Percentiles rank a stretch among this genome's conserved stretches.
Evolutionary conservation across 169 alveolate species (phyloP).

Genomic region (Babesia microti): DNA sequence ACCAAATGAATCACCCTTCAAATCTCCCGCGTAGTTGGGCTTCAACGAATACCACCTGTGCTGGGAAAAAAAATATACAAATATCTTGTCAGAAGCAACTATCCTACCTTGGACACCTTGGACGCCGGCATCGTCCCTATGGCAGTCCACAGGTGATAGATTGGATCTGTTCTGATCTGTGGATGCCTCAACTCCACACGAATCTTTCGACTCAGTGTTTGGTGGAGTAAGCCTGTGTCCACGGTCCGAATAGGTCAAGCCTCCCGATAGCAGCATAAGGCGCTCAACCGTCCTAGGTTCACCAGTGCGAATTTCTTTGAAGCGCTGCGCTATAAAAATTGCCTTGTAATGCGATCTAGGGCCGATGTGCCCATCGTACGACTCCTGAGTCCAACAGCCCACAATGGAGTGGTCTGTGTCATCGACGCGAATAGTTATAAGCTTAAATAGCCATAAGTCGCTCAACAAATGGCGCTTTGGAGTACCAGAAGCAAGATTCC

Average conservation of each 20-base stretch:
- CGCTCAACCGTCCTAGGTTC: constrained; percentile 66
- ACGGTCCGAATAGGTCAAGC: constrained; percentile 48
- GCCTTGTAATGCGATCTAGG: constrained; percentile 72
- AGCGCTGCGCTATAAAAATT: constrained; percentile 72
- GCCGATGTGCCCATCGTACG: constrained; percentile 66
- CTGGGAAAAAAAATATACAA: constrained; percentile 61
- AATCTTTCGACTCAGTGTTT: too few species aligned
- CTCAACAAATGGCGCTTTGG: constrained; percentile 56
- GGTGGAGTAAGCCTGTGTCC: constrained; percentile 2
- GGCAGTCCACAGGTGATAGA: too few species aligned
- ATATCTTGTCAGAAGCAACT: constrained; percentile 60
- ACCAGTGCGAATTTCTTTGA: constrained; percentile 60
- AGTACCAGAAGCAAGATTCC: constrained; percentile 37
- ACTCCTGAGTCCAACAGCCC: constrained; percentile 68
- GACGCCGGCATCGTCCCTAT: too few species aligned
- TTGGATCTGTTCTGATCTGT: too few species aligned
- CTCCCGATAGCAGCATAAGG: constrained; percentile 60
- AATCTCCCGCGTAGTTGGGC: constrained; percentile 51
- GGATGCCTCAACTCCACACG: too few species aligned
- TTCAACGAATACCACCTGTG: constrained; percentile 57
- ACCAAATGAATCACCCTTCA: constrained; percentile 55
- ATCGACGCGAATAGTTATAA: background rate
- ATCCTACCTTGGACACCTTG: constrained; percentile 37
- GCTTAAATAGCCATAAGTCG: constrained; percentile 69
- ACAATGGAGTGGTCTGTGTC: constrained; percentile 19